These are phyloP conservation scores for Gigaspora rosea DNA, from an alignment of 192 early-diverging fungal species.

Conservation along the genomic window DNA sequence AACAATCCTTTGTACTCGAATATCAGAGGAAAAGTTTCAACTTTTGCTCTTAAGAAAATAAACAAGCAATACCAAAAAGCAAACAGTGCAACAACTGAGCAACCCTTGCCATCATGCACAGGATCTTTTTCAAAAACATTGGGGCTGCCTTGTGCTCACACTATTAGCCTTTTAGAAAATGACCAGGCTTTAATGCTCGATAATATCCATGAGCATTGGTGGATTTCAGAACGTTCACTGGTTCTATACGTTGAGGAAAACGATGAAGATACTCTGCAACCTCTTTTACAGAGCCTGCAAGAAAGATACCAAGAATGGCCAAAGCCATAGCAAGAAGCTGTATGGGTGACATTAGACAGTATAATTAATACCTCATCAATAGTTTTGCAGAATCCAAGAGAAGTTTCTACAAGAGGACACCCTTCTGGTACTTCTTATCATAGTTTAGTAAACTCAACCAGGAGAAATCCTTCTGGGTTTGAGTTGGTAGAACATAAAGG, in stretches of 20 bases:
- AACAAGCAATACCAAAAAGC: neutral
- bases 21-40: neutral
- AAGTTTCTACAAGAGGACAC: neutral
- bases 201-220: constrained; percentile 7
- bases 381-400: constrained; percentile 14
- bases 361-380: constrained; percentile 7
- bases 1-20: neutral
- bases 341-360: neutral
- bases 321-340: neutral
- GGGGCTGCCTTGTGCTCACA: neutral
- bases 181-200: neutral
- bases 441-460: constrained; percentile 1
- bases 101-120: neutral
- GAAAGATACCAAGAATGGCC: constrained; percentile 4
- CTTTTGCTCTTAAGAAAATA: neutral
- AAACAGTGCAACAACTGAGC: neutral
- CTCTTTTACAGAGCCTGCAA: neutral
- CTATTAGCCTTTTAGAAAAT: neutral
- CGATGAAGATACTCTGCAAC: neutral
- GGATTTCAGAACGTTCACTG: neutral
- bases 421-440: neutral
- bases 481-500: neutral
- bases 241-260: neutral
- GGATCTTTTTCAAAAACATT: neutral
- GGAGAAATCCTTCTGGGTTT: neutral